Conservation (phyloP, 2,329 filamentous ascomycete species). For the Elsinoe arachidis region DNA sequence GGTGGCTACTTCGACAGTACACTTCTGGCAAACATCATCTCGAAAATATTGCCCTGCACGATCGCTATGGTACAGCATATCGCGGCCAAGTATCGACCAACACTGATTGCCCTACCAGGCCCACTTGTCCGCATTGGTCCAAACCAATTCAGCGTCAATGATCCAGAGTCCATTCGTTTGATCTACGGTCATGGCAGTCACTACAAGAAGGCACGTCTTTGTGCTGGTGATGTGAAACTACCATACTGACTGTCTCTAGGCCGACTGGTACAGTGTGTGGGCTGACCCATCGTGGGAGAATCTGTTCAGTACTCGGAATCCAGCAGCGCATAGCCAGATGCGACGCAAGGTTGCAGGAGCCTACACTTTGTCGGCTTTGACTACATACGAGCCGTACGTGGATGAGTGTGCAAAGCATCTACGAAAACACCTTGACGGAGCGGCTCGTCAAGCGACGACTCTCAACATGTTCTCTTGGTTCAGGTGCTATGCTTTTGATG, state of each 20-base stretch:
- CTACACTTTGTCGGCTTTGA: background rate
- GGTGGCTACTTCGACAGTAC: background rate
- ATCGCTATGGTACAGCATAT: background rate
- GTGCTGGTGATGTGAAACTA: too few species aligned
- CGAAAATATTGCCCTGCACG: background rate
- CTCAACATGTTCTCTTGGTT: background rate
- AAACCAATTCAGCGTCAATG: constrained; percentile 2
- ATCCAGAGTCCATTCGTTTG: background rate
- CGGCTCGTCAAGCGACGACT: background rate
- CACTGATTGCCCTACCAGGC: background rate
- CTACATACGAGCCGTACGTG: background rate
- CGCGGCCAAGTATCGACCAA: background rate
- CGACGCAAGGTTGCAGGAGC: background rate
- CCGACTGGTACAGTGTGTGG: background rate
- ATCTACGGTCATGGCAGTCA: constrained; percentile 3
- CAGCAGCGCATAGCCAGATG: background rate
- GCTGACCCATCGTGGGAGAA: background rate
- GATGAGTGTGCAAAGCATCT: background rate
- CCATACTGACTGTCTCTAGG: background rate
- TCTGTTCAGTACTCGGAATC: background rate
- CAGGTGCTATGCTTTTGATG: constrained; percentile 1
- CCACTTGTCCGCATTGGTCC: background rate
- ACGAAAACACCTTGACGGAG: background rate
- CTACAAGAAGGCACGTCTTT: background rate
- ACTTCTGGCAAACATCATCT: background rate